Evolutionary conservation across 805 yeast species (phyloP).

Genomic region (Candida qinlingensis): DNA sequence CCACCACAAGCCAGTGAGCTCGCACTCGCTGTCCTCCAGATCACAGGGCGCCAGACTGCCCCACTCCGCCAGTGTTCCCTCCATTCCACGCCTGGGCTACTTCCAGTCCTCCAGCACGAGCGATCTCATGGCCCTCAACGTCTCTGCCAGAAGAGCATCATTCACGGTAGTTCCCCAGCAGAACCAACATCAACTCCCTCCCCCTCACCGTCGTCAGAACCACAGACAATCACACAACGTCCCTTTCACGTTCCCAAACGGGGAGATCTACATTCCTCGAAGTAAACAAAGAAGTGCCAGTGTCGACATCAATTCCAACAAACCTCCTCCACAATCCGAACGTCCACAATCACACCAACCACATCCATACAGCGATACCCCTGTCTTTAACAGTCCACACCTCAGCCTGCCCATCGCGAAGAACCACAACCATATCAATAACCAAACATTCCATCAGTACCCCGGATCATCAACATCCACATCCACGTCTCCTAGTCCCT

Average conservation of each 20-base stretch:
- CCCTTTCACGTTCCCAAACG: constrained; percentile 26
- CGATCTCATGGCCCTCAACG: constrained; percentile 2
- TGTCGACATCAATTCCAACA: constrained; percentile 9
- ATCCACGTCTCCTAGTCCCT: constrained; percentile 25
- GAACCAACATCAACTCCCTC: not conserved
- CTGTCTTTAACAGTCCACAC: too few relatives aligned
- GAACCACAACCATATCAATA: not conserved
- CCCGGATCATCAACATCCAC: constrained; percentile 3
- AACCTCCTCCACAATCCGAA: not conserved
- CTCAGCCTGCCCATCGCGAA: not conserved
- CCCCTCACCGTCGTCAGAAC: constrained; percentile 5
- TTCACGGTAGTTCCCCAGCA: not conserved
- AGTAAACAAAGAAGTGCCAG: constrained; percentile 20
- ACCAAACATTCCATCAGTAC: not conserved
- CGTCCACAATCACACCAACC: not conserved
- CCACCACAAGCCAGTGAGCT: not conserved
- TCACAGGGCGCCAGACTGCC: not conserved
- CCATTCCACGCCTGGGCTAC: not conserved
- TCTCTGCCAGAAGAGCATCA: constrained; percentile 7
- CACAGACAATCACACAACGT: constrained; percentile 10
- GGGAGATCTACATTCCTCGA: constrained; percentile 26
- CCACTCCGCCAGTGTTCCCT: constrained; percentile 1
- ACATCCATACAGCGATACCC: not conserved
- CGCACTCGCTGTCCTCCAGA: not conserved
- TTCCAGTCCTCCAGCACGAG: not conserved